These are phyloP conservation scores for Wallacemonas rigidus DNA, from an alignment of 208 protist genomes.

Conservation along the genomic window DNA sequence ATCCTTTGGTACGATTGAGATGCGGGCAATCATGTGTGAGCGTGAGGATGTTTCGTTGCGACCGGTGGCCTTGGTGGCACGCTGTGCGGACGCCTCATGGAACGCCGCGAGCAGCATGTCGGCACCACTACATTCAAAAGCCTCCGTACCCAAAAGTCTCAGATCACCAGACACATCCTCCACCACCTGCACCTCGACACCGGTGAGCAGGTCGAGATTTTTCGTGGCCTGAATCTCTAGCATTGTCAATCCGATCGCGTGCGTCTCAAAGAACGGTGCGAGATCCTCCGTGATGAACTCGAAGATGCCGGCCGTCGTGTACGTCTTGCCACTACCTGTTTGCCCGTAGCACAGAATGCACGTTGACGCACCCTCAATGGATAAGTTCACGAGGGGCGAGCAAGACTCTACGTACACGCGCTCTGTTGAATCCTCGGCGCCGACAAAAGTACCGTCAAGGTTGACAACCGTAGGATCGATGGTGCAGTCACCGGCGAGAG, in stretches of 20 bases:
- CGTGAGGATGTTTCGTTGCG: conserved; percentile 86
- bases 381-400: conserved; percentile 74
- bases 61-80: conserved; percentile 77
- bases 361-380: conserved; percentile 77
- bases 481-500: conserved; percentile 73
- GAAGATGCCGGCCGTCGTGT: conserved; percentile 84
- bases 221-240: conserved; percentile 81
- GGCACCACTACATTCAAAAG: conserved; percentile 77
- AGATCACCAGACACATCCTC: conserved; percentile 84
- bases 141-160: conserved; percentile 71
- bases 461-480: conserved; percentile 75
- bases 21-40: conserved; percentile 86
- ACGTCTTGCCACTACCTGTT: conserved; percentile 92
- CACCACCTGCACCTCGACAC: conserved; percentile 75
- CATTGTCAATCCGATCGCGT: conserved; percentile 78
- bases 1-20: conserved; percentile 78
- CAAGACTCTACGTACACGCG: conserved; percentile 81
- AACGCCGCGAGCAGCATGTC: conserved; percentile 85
- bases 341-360: conserved; percentile 92
- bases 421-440: conserved; percentile 57
- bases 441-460: conserved; percentile 81
- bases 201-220: conserved; percentile 83
- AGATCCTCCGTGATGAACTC: conserved; percentile 61
- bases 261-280: conserved; percentile 54
- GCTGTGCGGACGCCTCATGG: conserved; percentile 70